Percentiles rank a stretch among this genome's conserved stretches.
phyloP scores from a whole-genome alignment of 768 basidiomycete species.

The Vararia minispora region DNA sequence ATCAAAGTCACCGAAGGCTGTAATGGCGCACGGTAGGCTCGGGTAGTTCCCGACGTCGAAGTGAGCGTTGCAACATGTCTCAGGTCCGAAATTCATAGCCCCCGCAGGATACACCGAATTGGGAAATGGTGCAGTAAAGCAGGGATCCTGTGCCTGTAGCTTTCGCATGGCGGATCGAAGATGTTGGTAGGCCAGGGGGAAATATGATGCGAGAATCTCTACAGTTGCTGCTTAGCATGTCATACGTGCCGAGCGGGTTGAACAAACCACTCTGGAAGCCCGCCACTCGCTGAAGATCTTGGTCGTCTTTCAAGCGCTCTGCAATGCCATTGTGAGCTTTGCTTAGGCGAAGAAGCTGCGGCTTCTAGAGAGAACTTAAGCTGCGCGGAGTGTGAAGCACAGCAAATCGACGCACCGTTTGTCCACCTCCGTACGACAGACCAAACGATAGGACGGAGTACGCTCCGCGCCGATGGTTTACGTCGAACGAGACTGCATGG shows the following conservation, averaged over 20 bases:
- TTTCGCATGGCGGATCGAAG: not conserved
- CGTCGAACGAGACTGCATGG: too few relatives aligned
- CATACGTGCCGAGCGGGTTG: not conserved
- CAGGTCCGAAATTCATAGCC: slow-evolving; percentile 13
- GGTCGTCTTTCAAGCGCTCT: not conserved
- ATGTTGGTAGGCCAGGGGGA: slow-evolving; percentile 1
- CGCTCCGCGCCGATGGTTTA: slow-evolving; percentile 1
- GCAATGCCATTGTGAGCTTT: not conserved
- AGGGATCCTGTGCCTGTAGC: not conserved
- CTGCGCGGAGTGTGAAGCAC: not conserved
- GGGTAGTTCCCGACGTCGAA: slow-evolving; percentile 7
- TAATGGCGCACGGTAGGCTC: slow-evolving; percentile 11
- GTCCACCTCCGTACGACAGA: slow-evolving; percentile 3
- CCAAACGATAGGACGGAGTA: not conserved
- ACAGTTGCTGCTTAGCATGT: too few relatives aligned
- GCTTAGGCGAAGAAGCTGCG: not conserved
- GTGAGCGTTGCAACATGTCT: slow-evolving; percentile 4
- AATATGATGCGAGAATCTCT: not conserved
- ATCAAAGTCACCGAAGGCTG: slow-evolving; percentile 11
- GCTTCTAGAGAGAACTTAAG: not conserved
- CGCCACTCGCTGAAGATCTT: not conserved
- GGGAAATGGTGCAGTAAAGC: slow-evolving; percentile 6
- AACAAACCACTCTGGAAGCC: not conserved
- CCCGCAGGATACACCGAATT: slow-evolving; percentile 11
- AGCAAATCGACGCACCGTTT: not conserved